phyloP scores from a whole-genome alignment of 129 eudicot genomes.

The Lactuca sativa region DNA sequence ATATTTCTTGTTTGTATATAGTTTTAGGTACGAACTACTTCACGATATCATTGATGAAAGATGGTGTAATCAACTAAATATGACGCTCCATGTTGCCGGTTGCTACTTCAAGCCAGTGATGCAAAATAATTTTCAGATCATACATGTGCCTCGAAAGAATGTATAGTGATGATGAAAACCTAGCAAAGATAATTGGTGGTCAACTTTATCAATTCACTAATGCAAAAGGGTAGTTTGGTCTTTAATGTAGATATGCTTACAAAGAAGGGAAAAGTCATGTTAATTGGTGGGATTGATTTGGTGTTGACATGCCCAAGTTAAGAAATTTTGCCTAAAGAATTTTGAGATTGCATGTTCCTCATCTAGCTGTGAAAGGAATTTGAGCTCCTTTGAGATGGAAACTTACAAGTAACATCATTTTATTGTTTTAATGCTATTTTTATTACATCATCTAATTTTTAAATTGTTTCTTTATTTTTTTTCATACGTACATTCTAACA shows the following conservation, averaged over 20 bases:
- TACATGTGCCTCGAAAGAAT: neutral
- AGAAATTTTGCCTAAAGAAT: too few species aligned
- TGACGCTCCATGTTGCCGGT: slow-evolving; percentile 13
- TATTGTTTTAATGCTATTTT: too few species aligned
- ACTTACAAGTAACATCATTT: neutral
- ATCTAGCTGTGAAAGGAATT: neutral
- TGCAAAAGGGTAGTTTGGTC: neutral
- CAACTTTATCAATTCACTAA: neutral
- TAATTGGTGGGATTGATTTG: neutral
- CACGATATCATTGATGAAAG: slow-evolving; percentile 12
- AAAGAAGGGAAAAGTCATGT: neutral
- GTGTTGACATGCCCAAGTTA: too few species aligned
- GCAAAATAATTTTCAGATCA: neutral
- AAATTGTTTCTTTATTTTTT: neutral
- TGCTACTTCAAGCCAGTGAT: neutral
- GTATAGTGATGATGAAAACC: neutral
- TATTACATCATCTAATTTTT: too few species aligned
- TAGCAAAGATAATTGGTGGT: neutral
- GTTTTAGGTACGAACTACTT: too few species aligned
- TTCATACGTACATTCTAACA: neutral
- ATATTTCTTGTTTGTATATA: too few species aligned
- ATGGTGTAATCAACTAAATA: slow-evolving; percentile 22
- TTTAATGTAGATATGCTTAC: neutral
- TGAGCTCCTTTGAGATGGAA: neutral
- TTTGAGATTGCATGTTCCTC: neutral